Evolutionary conservation across 2,329 filamentous ascomycete genomes (phyloP), one percentile per base, ranked within the genome.

Genomic region (Passalora sequoiae): DNA sequence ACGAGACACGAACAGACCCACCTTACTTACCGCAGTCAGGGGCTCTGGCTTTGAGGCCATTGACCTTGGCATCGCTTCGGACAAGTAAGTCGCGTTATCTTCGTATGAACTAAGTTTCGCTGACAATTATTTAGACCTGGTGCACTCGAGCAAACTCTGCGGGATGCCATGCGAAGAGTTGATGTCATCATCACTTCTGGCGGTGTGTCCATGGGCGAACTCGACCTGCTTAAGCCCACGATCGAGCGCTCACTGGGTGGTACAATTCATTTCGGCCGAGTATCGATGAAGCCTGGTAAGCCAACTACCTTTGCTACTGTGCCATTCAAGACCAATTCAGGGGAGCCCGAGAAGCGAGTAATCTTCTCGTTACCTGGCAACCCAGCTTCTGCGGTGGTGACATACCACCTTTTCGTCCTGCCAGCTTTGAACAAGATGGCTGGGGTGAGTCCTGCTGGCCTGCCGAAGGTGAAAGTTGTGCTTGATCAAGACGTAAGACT

Each of bases 251-350:
- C 81, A 1, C 77, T 98, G 1, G 88, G 89, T 44, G 92, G 92
- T 6, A 92, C 83, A 0, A 95, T 98, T 54, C 92, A 96, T 66
- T 98, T 98, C 57, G 92, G 92, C 17, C 84, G 92, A 3, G 92
- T 98, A 2, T 79, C 84, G 42, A 97, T 98, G 92, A 98, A 98
- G 70, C 92, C 92, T 0, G 92, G 92, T 4, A 98, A 97, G 67
- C 92, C 92, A 2, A 96, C 89, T 0, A 98, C 92, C 0, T 98
- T 98, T 64, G 92, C 92, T 2, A 96, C 88, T 0, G 77, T 97
- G 0, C 82, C 86, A 0, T 70, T 77, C 60, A 82, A 82, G 52
- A 38, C 52, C 43, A 60, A 63, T 35, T 47, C 56, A 10, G 78
- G 81, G 15, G 70, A 77, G 29, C 75, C 81, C 33, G 66, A 79